phyloP scores from a whole-genome alignment of 2,329 filamentous ascomycete species.

The Nigrospora sphaerica region DNA sequence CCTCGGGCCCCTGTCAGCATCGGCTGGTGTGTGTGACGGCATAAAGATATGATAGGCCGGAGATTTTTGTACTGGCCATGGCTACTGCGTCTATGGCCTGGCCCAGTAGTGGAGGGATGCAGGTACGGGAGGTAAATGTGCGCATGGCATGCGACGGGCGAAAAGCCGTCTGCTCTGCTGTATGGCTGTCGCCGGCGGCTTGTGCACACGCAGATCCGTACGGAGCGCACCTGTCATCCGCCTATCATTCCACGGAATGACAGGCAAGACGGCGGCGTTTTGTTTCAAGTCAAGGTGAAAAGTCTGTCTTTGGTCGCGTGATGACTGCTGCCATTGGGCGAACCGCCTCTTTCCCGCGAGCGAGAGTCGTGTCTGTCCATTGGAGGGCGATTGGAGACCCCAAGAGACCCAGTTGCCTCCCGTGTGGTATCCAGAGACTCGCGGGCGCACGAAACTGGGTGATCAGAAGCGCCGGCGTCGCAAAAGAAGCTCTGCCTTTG shows the following conservation, averaged over 20 bases:
- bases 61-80: not conserved
- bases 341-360: not conserved
- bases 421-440: not conserved
- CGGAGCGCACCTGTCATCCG: too few species aligned
- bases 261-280: not conserved
- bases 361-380: not conserved
- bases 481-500: too few species aligned
- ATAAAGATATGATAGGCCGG: constrained; percentile 2
- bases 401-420: not conserved
- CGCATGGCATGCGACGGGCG: too few species aligned
- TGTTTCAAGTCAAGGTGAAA: not conserved
- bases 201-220: too few species aligned
- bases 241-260: too few species aligned
- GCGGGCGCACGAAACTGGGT: constrained; percentile 1
- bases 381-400: constrained; percentile 1
- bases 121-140: not conserved
- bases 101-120: not conserved
- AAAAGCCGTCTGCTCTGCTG: too few species aligned
- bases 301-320: not conserved
- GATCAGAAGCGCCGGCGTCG: not conserved
- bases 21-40: not conserved
- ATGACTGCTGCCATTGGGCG: not conserved
- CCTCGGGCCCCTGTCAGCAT: too few species aligned
- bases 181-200: too few species aligned
- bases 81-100: not conserved